Evolutionary conservation across 306 rosid species (phyloP).

Genomic region (Vigna trinervia): DNA sequence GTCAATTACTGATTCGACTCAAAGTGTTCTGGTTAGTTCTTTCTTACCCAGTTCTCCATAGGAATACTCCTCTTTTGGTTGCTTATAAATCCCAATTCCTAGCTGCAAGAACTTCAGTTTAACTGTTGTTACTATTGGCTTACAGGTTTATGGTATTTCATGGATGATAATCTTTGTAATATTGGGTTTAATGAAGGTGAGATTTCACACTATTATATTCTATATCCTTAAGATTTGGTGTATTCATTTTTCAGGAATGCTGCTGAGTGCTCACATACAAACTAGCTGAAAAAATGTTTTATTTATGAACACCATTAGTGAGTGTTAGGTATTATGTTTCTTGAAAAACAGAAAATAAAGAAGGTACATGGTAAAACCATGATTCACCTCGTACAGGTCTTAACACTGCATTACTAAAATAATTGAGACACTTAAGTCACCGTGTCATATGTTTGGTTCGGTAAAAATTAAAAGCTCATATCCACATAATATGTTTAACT

Average conservation of each 20-base stretch:
- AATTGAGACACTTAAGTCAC: not conserved
- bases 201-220: constrained; percentile 34
- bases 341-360: not conserved
- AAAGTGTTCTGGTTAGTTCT: constrained; percentile 69
- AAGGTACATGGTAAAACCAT: not conserved
- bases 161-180: constrained; percentile 79
- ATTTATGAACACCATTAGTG: not conserved
- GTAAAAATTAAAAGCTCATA: constrained; percentile 7
- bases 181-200: constrained; percentile 82
- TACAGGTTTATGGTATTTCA: constrained; percentile 85
- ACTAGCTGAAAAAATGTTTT: not conserved
- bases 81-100: not conserved
- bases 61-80: constrained; percentile 15
- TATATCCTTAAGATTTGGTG: constrained; percentile 1
- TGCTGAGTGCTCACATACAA: constrained; percentile 3
- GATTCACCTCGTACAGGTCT: not conserved
- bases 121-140: constrained; percentile 43
- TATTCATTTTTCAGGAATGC: constrained; percentile 18
- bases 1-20: constrained; percentile 54
- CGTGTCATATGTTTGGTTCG: not conserved
- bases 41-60: constrained; percentile 18
- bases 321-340: not conserved
- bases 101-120: constrained; percentile 35
- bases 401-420: not conserved
- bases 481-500: not conserved